A percentile compares a stretch with the other conserved stretches of the same genome.
Evolutionary conservation across 495 filamentous ascomycete genomes (phyloP).

Genomic region (Lasiosphaeria hispida): DNA sequence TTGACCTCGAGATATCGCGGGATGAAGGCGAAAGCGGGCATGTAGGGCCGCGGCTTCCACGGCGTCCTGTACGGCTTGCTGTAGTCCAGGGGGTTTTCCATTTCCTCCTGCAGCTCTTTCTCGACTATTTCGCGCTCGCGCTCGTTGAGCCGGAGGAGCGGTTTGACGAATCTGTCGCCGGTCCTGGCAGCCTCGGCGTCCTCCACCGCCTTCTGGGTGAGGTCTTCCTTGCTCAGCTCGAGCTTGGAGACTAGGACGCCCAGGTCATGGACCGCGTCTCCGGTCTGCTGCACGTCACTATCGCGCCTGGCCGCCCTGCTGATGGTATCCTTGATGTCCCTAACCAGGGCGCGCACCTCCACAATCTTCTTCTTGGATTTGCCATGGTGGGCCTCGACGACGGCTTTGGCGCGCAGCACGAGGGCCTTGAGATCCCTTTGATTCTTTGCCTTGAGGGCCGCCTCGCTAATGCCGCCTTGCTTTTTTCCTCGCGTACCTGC

Average conservation of each 20-base stretch:
- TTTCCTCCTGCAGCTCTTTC: slow-evolving; percentile 29
- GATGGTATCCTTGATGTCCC: slow-evolving; percentile 28
- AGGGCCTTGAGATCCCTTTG: slow-evolving; percentile 26
- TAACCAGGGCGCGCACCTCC: slow-evolving; percentile 33
- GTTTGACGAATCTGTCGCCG: background rate
- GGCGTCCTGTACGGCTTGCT: slow-evolving; percentile 86
- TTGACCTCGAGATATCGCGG: slow-evolving; percentile 96
- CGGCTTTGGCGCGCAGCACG: slow-evolving; percentile 23
- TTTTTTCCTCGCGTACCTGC: slow-evolving; percentile 26
- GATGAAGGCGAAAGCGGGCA: slow-evolving; percentile 91
- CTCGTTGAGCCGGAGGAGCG: background rate
- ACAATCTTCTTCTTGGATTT: slow-evolving; percentile 36
- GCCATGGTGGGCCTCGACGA: slow-evolving; percentile 20
- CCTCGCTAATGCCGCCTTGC: background rate
- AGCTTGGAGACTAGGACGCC: slow-evolving; percentile 17
- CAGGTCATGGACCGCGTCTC: slow-evolving; percentile 21
- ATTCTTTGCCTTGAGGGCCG: slow-evolving; percentile 12
- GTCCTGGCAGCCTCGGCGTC: background rate
- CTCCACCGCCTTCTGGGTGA: background rate
- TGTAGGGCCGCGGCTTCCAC: slow-evolving; percentile 83
- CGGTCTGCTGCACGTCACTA: slow-evolving; percentile 10
- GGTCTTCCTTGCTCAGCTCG: slow-evolving; percentile 7
- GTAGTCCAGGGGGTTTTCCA: slow-evolving; percentile 70
- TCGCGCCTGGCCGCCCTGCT: slow-evolving; percentile 18
- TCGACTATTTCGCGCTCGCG: slow-evolving; percentile 7